Percentiles rank a stretch among this genome's conserved stretches.
Evolutionary conservation across 345 rosid genomes (phyloP).

Genomic region (sweet orange (Citrus sinensis)): DVS_A1.0 CM039169.1:4131001-4131500

Average conservation of each 20-base stretch:
- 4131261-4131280: not conserved
- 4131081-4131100: not conserved
- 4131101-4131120: not conserved
- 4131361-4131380: not conserved
- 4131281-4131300: not conserved
- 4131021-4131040: constrained; percentile 68
- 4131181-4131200: not conserved
- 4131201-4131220: not conserved
- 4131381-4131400: constrained; percentile 66
- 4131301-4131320: not conserved
- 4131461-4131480: constrained; percentile 93
- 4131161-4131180: not conserved
- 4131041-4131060: constrained; percentile 66
- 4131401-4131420: constrained; percentile 99
- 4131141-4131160: not conserved
- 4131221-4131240: not conserved
- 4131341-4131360: no score
- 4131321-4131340: not conserved
- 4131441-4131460: constrained; percentile 91
- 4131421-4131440: constrained; percentile 98
- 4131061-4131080: constrained; percentile 80
- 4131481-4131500: constrained; percentile 76
- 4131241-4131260: not conserved
- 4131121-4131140: not conserved
- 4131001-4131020: constrained; percentile 69